phyloP scores from a whole-genome alignment of 2,329 filamentous ascomycete species.

The Ascochyta fabae region DNA sequence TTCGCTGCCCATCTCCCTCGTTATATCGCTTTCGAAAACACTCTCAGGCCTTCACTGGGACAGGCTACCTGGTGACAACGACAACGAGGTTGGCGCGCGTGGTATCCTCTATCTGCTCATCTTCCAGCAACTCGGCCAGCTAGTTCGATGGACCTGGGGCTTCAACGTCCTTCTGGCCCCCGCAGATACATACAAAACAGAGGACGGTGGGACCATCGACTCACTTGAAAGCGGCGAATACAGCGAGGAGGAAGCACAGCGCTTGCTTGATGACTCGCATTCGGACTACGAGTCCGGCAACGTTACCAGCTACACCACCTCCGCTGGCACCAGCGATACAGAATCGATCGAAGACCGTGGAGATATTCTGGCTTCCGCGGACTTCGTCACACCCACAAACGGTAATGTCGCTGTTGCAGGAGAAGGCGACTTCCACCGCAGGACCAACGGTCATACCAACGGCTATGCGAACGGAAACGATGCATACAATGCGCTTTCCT shows the following conservation, averaged over 20 bases:
- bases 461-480: constrained; percentile 58
- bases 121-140: constrained; percentile 95
- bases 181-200: constrained; percentile 73
- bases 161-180: constrained; percentile 94
- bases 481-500: constrained; percentile 42
- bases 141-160: constrained; percentile 97
- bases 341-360: constrained; percentile 40
- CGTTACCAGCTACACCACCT: constrained; percentile 51
- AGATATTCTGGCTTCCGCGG: constrained; percentile 35
- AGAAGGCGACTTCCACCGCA: constrained; percentile 49
- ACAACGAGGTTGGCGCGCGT: constrained; percentile 90
- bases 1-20: constrained; percentile 93
- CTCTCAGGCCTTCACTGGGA: constrained; percentile 93
- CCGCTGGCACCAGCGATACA: constrained; percentile 39
- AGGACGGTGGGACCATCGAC: constrained; percentile 55
- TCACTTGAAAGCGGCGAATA: constrained; percentile 61
- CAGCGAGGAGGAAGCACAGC: constrained; percentile 53
- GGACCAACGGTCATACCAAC: constrained; percentile 45
- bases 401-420: constrained; percentile 54
- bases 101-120: constrained; percentile 96
- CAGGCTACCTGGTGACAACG: constrained; percentile 87
- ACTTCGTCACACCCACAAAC: constrained; percentile 55
- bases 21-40: constrained; percentile 91
- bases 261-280: constrained; percentile 50
- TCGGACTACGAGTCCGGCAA: constrained; percentile 57